A percentile compares a stretch with the other conserved stretches of the same genome.
Conservation (phyloP, 495 filamentous ascomycete species). For the Pseudomonodictys pantanalensis region DNA sequence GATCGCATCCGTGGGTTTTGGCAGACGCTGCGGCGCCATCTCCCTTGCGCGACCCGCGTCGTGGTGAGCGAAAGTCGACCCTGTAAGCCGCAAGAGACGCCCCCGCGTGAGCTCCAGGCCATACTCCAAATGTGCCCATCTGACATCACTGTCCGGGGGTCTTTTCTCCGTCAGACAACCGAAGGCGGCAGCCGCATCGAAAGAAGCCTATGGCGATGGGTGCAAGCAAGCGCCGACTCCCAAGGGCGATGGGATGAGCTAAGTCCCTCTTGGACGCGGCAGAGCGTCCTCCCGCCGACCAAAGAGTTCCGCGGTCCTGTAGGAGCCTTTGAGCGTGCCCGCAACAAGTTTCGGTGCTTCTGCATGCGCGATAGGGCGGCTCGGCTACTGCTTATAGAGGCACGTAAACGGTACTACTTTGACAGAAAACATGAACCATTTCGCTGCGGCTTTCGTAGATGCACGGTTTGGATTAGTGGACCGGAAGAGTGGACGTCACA, state of each 20-base stretch:
- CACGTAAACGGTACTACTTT: neutral
- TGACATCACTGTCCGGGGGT: neutral
- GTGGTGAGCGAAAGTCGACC: neutral
- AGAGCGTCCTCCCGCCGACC: neutral
- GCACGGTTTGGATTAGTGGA: neutral
- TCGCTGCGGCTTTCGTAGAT: neutral
- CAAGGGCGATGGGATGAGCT: neutral
- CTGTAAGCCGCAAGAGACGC: neutral
- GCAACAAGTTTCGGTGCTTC: neutral
- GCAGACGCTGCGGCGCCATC: neutral
- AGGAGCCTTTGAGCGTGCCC: neutral
- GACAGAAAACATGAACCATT: neutral
- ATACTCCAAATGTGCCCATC: neutral
- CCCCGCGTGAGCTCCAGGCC: neutral
- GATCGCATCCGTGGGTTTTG: neutral
- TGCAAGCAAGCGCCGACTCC: neutral
- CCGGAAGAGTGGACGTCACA: neutral
- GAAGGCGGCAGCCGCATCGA: neutral
- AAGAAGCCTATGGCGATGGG: neutral
- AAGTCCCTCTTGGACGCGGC: neutral
- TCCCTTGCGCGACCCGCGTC: neutral
- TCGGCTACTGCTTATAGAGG: neutral
- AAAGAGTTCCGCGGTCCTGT: neutral
- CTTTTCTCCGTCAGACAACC: neutral
- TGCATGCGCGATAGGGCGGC: neutral